Evolutionary conservation across 1,139 yeast genomes (phyloP), one percentile per base, ranked within the genome.

Genomic region (Pichia kudriavzevii): DNA sequence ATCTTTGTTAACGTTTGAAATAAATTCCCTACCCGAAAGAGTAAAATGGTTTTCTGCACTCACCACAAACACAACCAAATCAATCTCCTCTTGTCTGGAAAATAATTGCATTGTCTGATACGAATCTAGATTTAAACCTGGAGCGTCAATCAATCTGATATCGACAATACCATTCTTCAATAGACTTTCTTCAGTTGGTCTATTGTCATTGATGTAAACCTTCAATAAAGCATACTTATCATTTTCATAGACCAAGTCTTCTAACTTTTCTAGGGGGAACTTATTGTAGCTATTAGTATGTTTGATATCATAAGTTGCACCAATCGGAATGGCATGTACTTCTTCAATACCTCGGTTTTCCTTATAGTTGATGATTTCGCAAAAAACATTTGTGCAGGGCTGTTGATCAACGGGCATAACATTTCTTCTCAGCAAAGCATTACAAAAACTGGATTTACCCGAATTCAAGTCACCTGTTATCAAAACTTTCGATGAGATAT

Each of bases 401-500:
- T 93, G 95, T 54, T 93, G 98, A 58, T 93, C 99, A 49, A 83
- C 95, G 0, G 99, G 98, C 32, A 91, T 64, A 2, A 93, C 60
- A 36, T 75, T 73, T 42, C 94, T 70, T 46, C 93, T 68, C 44
- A 93, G 63, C 32, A 93, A 63, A 0, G 96, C 93, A 54, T 93
- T 93, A 59, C 98, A 93, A 49, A 93, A 85, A 1, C 95, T 83
- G 1, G 96, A 85, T 55, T 93, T 93, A 5, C 99, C 99, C 0
- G 98, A 83, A 57, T 93, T 93, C 48, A 93, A 70, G 58, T 93
- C 99, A 31, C 99, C 99, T 2, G 98, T 93, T 25, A 93, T 88
- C 48, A 93, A 76, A 1, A 93, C 97, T 51, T 88, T 91, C 2
- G 97, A 88, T 0, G 93, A 72, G 0, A 93, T 85, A 50, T 93